A percentile compares a stretch with the other conserved stretches of the same genome.
These are phyloP conservation scores for Cercospora citrullina DNA, from an alignment of 2,329 filamentous ascomycete genomes.

Conservation along the genomic window DNA sequence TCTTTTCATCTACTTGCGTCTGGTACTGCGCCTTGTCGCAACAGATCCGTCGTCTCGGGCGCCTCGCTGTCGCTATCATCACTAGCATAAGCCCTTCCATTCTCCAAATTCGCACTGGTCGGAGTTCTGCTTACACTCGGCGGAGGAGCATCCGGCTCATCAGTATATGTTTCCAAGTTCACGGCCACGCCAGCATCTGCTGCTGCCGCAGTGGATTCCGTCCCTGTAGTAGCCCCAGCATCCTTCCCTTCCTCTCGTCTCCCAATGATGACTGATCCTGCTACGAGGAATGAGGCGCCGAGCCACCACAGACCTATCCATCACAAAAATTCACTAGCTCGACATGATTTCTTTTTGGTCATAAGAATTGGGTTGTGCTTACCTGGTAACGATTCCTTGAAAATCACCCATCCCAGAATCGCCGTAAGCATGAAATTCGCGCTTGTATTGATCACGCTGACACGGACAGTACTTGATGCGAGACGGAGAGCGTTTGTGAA, in stretches of 20 bases:
- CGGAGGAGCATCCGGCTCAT: constrained; percentile 38
- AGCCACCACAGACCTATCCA: constrained; percentile 66
- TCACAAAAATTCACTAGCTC: neutral
- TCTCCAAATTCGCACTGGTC: neutral
- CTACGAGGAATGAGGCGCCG: constrained; percentile 70
- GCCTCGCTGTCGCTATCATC: constrained; percentile 5
- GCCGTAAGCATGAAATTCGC: constrained; percentile 80
- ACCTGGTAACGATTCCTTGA: constrained; percentile 67
- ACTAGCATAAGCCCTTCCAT: constrained; percentile 1
- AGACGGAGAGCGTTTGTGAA: constrained; percentile 76
- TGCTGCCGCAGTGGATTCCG: constrained; percentile 22
- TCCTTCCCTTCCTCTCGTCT: constrained; percentile 60
- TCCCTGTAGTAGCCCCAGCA: constrained; percentile 25
- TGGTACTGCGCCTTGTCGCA: neutral
- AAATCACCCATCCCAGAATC: constrained; percentile 67
- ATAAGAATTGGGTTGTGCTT: constrained; percentile 9
- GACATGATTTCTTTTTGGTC: neutral
- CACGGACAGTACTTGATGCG: constrained; percentile 73
- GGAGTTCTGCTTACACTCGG: constrained; percentile 20
- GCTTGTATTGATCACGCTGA: constrained; percentile 79
- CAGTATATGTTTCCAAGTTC: constrained; percentile 26
- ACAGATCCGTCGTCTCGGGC: neutral
- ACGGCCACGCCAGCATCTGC: constrained; percentile 12
- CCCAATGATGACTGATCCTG: constrained; percentile 76
- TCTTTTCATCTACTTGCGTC: neutral